phyloP scores from a whole-genome alignment of 2,329 filamentous ascomycete genomes.

The Nemania diffusa region DNA sequence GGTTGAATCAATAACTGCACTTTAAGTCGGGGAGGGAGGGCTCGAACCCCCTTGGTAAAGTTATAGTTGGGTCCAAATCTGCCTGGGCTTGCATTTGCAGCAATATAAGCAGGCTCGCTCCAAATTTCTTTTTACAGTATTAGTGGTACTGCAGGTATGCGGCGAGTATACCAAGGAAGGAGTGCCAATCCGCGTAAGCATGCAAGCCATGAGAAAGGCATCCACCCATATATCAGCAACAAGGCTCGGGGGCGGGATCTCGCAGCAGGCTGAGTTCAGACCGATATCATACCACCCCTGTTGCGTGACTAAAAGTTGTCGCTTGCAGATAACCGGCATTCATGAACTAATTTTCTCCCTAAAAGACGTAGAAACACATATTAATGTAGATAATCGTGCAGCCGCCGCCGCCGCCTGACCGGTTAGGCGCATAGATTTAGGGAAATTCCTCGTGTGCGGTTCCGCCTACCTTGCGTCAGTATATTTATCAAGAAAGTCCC shows the following conservation, averaged over 20 bases:
- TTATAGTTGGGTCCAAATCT: not conserved
- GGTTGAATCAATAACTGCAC: constrained; percentile 1
- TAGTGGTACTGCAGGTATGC: constrained; percentile 4
- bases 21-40: constrained; percentile 4
- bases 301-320: not conserved
- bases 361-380: not conserved
- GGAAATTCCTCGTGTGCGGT: not conserved
- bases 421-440: not conserved
- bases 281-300: constrained; percentile 2
- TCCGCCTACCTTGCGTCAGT: not conserved
- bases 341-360: not conserved
- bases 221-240: not conserved
- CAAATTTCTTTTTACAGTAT: not conserved
- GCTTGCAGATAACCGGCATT: not conserved
- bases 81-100: constrained; percentile 2
- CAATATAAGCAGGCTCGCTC: not conserved
- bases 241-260: not conserved
- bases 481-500: constrained; percentile 9
- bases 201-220: not conserved
- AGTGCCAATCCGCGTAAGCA: constrained; percentile 18
- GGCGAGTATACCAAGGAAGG: not conserved
- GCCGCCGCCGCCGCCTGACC: not conserved
- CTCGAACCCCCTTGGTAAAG: not conserved
- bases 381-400: not conserved
- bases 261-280: constrained; percentile 6